These are phyloP conservation scores for Monascus ruber DNA, from an alignment of 2,329 filamentous ascomycete species.

Conservation along the genomic window DNA sequence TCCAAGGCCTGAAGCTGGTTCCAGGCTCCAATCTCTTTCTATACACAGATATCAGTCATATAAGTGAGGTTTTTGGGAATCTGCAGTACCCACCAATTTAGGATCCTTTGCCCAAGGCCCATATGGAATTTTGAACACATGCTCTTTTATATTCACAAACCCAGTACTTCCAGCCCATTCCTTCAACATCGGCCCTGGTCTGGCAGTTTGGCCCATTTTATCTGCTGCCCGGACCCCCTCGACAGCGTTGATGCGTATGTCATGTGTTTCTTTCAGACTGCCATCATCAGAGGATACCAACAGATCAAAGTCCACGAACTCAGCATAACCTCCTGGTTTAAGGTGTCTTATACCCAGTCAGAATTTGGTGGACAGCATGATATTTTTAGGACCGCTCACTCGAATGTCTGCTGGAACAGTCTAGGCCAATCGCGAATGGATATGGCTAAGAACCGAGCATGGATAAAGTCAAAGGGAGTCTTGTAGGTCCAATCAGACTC, in stretches of 20 bases:
- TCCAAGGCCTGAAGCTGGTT: conserved; percentile 9
- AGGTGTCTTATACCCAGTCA: conserved; percentile 1
- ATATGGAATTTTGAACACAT: conserved; percentile 10
- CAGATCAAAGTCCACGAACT: conserved; percentile 7
- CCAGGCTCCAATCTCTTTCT: conserved; percentile 4
- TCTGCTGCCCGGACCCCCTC: conserved; percentile 7
- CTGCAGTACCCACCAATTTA: not conserved
- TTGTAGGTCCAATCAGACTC: conserved; percentile 7
- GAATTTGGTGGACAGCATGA: not conserved
- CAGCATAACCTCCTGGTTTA: conserved; percentile 6
- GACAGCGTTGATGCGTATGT: conserved; percentile 5
- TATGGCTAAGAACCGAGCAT: conserved; percentile 9
- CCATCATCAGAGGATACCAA: conserved; percentile 8
- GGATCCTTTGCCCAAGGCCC: conserved; percentile 10
- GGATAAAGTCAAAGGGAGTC: conserved; percentile 7
- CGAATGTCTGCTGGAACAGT: conserved; percentile 6
- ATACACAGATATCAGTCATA: too few species aligned
- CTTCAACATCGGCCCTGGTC: conserved; percentile 1
- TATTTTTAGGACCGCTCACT: not conserved
- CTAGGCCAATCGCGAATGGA: conserved; percentile 4
- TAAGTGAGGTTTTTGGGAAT: too few species aligned
- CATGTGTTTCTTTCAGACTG: conserved; percentile 4
- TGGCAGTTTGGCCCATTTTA: conserved; percentile 4
- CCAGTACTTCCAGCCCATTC: conserved; percentile 4
- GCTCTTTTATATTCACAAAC: conserved; percentile 10